Evolutionary conservation across 345 rosid species (phyloP).

Genomic region (Firmiana major): DNA sequence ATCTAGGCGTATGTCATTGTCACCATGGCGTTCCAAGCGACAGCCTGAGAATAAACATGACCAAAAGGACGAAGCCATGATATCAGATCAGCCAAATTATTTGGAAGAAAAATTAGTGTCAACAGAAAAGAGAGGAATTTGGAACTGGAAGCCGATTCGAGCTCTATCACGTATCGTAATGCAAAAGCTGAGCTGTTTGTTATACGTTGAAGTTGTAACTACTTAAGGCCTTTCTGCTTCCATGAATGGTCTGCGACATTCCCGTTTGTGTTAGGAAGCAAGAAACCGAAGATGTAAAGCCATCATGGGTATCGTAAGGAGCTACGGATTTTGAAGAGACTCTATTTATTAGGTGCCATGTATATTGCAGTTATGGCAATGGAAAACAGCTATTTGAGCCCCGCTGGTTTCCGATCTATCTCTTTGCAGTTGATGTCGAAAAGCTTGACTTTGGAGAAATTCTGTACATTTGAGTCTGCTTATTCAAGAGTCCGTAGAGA

Average conservation of each 20-base stretch:
- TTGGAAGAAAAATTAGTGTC: constrained; percentile 32
- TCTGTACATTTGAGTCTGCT: constrained; percentile 63
- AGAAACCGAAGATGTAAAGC: constrained; percentile 86
- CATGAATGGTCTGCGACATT: constrained; percentile 89
- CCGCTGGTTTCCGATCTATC: constrained; percentile 66
- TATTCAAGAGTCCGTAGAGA: constrained; percentile 76
- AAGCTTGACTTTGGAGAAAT: constrained; percentile 73
- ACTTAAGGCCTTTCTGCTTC: constrained; percentile 81
- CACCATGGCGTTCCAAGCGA: constrained; percentile 86
- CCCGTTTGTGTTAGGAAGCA: constrained; percentile 82
- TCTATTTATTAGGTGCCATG: constrained; percentile 71
- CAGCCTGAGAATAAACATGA: constrained; percentile 46
- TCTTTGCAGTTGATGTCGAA: constrained; percentile 71
- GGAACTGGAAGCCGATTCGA: constrained; percentile 94
- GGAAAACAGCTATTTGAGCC: constrained; percentile 69
- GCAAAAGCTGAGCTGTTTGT: constrained; percentile 84
- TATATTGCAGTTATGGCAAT: constrained; percentile 53
- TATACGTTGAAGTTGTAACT: constrained; percentile 81
- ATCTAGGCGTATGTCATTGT: constrained; percentile 72
- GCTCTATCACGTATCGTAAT: constrained; percentile 72
- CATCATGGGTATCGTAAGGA: constrained; percentile 79
- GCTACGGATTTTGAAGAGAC: constrained; percentile 94
- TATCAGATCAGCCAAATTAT: neutral
- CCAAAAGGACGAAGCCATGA: constrained; percentile 18
- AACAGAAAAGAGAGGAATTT: constrained; percentile 63